Evolutionary conservation across 768 basidiomycete genomes (phyloP).

Genomic region (Gloeostereum incarnatum): DNA sequence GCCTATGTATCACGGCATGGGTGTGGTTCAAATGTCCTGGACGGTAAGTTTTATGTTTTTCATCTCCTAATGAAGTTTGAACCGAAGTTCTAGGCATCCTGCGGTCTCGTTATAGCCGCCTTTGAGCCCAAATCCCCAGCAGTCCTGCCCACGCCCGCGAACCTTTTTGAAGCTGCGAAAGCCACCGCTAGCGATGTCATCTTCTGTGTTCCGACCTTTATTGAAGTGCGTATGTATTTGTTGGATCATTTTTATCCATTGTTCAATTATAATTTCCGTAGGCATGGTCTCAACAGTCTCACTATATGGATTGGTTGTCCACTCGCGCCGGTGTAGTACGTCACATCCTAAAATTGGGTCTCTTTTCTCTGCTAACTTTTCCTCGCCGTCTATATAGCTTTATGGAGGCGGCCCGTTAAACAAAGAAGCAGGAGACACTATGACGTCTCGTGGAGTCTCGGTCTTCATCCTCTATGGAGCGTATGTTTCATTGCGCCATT

Average conservation of each 20-base stretch:
- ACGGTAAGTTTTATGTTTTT: conserved; percentile 11
- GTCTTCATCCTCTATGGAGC: conserved; percentile 22
- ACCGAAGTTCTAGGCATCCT: conserved; percentile 9
- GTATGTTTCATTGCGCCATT: conserved; percentile 12
- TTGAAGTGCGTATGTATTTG: conserved; percentile 15
- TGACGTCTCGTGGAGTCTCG: conserved; percentile 22
- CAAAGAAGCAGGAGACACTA: conserved; percentile 21
- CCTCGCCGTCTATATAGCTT: conserved; percentile 11
- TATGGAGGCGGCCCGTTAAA: conserved; percentile 31
- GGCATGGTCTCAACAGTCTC: conserved; percentile 17
- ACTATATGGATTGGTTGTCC: conserved; percentile 17
- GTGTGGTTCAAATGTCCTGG: conserved; percentile 13
- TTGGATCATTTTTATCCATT: background rate
- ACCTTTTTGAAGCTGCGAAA: conserved; percentile 11
- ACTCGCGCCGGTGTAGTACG: conserved; percentile 21
- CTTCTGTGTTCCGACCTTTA: conserved; percentile 18
- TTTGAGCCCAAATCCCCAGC: conserved; percentile 17
- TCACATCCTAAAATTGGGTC: conserved; percentile 11
- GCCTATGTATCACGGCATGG: conserved; percentile 20
- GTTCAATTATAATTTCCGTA: conserved; percentile 3
- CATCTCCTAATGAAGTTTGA: background rate
- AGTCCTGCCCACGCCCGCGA: conserved; percentile 14
- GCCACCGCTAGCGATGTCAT: conserved; percentile 14
- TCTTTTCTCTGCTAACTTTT: background rate
- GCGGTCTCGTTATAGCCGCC: conserved; percentile 14